phyloP scores from a whole-genome alignment of 2,329 filamentous ascomycete species.

The Scedosporium dehoogii region DNA sequence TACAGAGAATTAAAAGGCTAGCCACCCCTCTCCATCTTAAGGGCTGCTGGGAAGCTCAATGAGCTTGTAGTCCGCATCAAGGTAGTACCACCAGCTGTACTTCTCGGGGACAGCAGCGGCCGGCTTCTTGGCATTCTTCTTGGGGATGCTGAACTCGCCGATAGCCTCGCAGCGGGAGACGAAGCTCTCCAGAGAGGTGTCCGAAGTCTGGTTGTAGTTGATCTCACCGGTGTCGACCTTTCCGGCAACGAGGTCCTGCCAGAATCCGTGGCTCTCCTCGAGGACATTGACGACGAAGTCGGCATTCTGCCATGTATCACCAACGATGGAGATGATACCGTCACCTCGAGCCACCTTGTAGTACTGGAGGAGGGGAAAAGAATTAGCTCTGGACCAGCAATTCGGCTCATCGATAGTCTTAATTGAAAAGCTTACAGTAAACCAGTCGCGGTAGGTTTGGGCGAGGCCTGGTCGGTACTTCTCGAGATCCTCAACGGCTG shows the following conservation, averaged over 20 bases:
- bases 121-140: conserved; percentile 17
- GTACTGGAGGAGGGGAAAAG: conserved; percentile 18
- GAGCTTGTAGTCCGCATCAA: conserved; percentile 21
- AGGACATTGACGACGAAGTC: conserved; percentile 21
- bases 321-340: conserved; percentile 24
- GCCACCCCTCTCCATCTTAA: background rate
- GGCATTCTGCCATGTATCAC: conserved; percentile 24
- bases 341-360: conserved; percentile 29
- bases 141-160: conserved; percentile 20
- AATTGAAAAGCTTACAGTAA: conserved; percentile 18
- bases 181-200: conserved; percentile 21
- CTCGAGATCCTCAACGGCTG: conserved; percentile 26
- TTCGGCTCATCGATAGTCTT: background rate
- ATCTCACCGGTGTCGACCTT: conserved; percentile 25
- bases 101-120: conserved; percentile 20
- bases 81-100: conserved; percentile 27
- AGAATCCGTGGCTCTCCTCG: conserved; percentile 26
- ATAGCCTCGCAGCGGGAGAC: conserved; percentile 21
- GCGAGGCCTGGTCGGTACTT: conserved; percentile 26
- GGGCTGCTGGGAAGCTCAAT: conserved; percentile 15
- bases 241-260: conserved; percentile 28
- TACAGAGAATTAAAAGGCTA: too few relatives aligned
- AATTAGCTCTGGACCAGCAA: background rate
- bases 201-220: conserved; percentile 30
- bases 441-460: conserved; percentile 27